A percentile compares a stretch with the other conserved stretches of the same genome.
These are phyloP conservation scores for Solanum bulbocastanum DNA, from an alignment of 257 asterid species.

Conservation along the genomic window DNA sequence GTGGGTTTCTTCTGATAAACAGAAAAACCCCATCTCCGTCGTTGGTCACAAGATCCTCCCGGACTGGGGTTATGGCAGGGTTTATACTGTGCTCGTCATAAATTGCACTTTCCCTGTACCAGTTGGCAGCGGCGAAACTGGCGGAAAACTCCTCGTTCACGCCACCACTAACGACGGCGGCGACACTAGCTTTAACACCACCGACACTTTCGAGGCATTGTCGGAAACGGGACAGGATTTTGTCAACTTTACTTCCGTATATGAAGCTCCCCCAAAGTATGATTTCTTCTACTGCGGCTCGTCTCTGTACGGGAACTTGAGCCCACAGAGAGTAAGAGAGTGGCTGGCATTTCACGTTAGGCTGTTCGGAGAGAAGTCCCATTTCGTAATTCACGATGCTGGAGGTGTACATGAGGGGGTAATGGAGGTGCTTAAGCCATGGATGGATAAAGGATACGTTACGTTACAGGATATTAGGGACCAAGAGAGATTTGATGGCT, in stretches of 20 bases:
- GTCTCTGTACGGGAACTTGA: conserved; percentile 57
- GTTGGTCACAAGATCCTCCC: conserved; percentile 32
- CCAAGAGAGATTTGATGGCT: conserved; percentile 80
- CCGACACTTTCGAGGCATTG: conserved; percentile 41
- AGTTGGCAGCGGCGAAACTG: conserved; percentile 12
- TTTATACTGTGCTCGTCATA: conserved; percentile 67
- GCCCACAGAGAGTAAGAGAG: conserved; percentile 63
- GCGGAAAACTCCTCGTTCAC: conserved; percentile 42
- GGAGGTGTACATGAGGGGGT: conserved; percentile 65
- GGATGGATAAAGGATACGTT: conserved; percentile 69
- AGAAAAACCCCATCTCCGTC: background rate
- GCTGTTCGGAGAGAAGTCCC: conserved; percentile 49
- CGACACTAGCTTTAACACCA: conserved; percentile 18
- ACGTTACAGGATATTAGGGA: conserved; percentile 65
- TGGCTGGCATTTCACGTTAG: conserved; percentile 72
- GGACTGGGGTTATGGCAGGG: conserved; percentile 80
- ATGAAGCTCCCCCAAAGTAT: conserved; percentile 23
- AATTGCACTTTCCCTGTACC: conserved; percentile 52
- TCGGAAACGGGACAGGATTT: conserved; percentile 26
- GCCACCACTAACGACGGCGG: conserved; percentile 44
- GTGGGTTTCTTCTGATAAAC: conserved; percentile 17
- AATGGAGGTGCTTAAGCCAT: conserved; percentile 58
- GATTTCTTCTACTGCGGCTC: conserved; percentile 73
- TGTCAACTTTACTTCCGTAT: conserved; percentile 9
- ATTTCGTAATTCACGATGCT: conserved; percentile 80